Evolutionary conservation across 345 rosid species (phyloP).

Genomic region (Turritis glabra): DNA sequence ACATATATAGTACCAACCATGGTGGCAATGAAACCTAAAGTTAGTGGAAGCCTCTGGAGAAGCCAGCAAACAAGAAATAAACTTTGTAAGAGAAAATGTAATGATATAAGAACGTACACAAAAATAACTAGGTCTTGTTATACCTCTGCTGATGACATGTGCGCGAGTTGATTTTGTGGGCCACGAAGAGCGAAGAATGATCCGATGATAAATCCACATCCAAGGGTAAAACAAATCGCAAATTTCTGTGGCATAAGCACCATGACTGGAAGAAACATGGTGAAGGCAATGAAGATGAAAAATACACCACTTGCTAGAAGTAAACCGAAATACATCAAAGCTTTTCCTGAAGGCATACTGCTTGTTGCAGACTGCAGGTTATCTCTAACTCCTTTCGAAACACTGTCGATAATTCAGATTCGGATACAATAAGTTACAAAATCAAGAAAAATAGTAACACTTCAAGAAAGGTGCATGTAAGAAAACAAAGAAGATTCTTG

Average conservation of each 20-base stretch:
- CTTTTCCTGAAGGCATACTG: conserved; percentile 71
- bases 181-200: conserved; percentile 86
- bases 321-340: conserved; percentile 74
- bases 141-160: conserved; percentile 87
- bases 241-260: conserved; percentile 88
- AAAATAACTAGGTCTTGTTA: not conserved
- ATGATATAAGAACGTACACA: not conserved
- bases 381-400: conserved; percentile 81
- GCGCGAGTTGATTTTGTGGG: conserved; percentile 66
- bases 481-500: not conserved
- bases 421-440: not conserved
- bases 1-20: conserved; percentile 86
- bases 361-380: conserved; percentile 73
- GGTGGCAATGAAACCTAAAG: conserved; percentile 68
- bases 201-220: conserved; percentile 71
- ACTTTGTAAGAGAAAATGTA: not conserved
- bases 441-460: not conserved
- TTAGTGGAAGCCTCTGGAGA: conserved; percentile 77
- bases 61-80: conserved; percentile 15
- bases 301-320: conserved; percentile 73
- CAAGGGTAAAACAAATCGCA: conserved; percentile 79
- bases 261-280: conserved; percentile 89
- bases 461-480: not conserved
- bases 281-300: conserved; percentile 72
- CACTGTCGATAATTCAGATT: conserved; percentile 34